phyloP scores from a whole-genome alignment of 192 early-diverging fungal species.

The Rhizophagus clarus region DNA sequence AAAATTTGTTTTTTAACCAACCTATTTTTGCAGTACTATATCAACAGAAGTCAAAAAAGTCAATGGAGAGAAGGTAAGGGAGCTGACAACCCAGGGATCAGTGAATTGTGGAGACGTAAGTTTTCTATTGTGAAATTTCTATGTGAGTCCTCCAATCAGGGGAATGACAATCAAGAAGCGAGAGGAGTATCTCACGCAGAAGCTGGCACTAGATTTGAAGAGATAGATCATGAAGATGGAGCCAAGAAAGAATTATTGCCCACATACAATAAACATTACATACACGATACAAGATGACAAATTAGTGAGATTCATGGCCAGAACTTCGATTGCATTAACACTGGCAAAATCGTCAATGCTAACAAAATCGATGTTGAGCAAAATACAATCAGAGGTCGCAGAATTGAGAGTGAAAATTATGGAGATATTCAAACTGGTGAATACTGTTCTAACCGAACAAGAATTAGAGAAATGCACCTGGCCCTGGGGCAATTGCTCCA shows the following conservation, averaged over 20 bases:
- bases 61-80: not conserved
- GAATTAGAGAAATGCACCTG: not conserved
- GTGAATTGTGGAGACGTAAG: not conserved
- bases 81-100: not conserved
- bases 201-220: not conserved
- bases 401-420: not conserved
- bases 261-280: not conserved
- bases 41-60: not conserved
- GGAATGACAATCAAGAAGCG: not conserved
- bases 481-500: slow-evolving; percentile 6
- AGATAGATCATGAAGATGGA: not conserved
- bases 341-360: not conserved
- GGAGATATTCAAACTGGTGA: not conserved
- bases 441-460: not conserved
- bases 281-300: not conserved
- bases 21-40: not conserved
- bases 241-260: not conserved
- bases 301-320: not conserved
- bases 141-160: not conserved
- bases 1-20: not conserved
- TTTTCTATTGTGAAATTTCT: not conserved
- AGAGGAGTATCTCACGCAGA: not conserved
- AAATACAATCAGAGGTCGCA: not conserved
- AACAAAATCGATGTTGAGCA: not conserved
- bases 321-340: not conserved